Base-by-base conservation (phyloP, 208 protist genomes). In the Crithidia thermophila region DNA sequence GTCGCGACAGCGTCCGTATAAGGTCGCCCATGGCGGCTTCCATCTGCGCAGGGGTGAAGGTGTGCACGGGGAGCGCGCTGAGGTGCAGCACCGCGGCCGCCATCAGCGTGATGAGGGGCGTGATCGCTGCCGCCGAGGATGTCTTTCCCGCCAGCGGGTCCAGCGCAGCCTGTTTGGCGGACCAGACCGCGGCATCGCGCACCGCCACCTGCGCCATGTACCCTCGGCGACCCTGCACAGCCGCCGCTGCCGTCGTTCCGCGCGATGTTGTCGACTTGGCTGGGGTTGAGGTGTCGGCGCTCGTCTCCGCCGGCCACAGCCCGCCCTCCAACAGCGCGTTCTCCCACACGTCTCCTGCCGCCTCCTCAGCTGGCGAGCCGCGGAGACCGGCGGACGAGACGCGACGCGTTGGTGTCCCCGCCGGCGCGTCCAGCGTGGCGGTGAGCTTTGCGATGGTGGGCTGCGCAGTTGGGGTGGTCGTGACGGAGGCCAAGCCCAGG, bases 41-140 rank as follows among this genome's bases (percentile, higher is more conserved):
- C 28, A 75, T 16, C 21, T 51, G 51, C n/a, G 46, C 30, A 16
- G 69, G 36, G 3, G 61, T 14, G 20, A 75, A 46, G 4, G 36
- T 16, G n/a, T 57, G 50, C 4, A 67, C 28, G 2, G 50, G 64
- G 1, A 72, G 14, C 59, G 60, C 33, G 60, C 77, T 83, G 45
- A 79, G 42, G 59, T 83, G 72, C 58, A 83, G 46, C 21, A 56
- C 50, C 11, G 77, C 72, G 23, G 66, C 67, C 0, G 72, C 68
- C 45, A 74, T 72, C 16, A 23, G 9, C 0, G 72, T 72, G 49
- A 83, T 78, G 23, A 79, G 49, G 4, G 62, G 40, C 14, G 51
- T 40, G 36, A 82, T 45, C 13, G 57, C 49, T 23, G 47, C 55
- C n/a, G n/a, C n/a, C n/a, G n/a, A n/a, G 9, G 68, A 56, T 0